A percentile compares a stretch with the other conserved stretches of the same genome.
Conservation (phyloP, 169 alveolate species). For the Plasmodium vinckei region DNA sequence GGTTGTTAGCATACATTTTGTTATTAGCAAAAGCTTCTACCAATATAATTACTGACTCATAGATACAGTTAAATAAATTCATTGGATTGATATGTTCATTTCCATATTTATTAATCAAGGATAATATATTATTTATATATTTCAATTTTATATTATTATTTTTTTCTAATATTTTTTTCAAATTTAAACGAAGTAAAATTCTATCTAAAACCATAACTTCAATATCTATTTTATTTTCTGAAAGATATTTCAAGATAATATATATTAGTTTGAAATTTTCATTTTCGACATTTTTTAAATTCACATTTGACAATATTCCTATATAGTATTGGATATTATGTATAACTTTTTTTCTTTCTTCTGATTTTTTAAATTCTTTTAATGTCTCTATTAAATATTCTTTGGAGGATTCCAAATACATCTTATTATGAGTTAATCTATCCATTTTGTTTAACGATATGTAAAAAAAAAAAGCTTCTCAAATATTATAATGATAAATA, state of each 20-base stretch:
- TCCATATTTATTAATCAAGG: constrained; percentile 20
- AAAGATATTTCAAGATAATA: constrained; percentile 8
- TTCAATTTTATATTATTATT: constrained; percentile 25
- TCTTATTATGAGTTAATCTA: too few relatives aligned
- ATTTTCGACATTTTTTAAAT: constrained; percentile 56
- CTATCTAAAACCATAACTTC: constrained; percentile 40
- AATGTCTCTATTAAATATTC: constrained; percentile 15
- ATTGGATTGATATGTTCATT: constrained; percentile 12
- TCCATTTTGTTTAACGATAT: not conserved
- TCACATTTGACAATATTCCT: constrained; percentile 34
- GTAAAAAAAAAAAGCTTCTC: too few relatives aligned
- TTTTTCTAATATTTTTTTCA: constrained; percentile 38
- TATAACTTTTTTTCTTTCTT: constrained; percentile 13
- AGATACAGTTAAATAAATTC: constrained; percentile 29
- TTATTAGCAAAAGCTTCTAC: constrained; percentile 12
- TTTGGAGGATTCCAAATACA: not conserved
- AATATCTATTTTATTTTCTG: constrained; percentile 20
- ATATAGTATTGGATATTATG: constrained; percentile 39
- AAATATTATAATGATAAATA: too few relatives aligned
- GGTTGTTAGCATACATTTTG: constrained; percentile 10
- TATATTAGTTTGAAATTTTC: constrained; percentile 39
- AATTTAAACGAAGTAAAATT: constrained; percentile 16
- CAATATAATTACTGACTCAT: constrained; percentile 17
- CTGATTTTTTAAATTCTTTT: constrained; percentile 3
- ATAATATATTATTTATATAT: constrained; percentile 27